phyloP scores from a whole-genome alignment of 495 filamentous ascomycete genomes.

The Tuber calosporum region DNA sequence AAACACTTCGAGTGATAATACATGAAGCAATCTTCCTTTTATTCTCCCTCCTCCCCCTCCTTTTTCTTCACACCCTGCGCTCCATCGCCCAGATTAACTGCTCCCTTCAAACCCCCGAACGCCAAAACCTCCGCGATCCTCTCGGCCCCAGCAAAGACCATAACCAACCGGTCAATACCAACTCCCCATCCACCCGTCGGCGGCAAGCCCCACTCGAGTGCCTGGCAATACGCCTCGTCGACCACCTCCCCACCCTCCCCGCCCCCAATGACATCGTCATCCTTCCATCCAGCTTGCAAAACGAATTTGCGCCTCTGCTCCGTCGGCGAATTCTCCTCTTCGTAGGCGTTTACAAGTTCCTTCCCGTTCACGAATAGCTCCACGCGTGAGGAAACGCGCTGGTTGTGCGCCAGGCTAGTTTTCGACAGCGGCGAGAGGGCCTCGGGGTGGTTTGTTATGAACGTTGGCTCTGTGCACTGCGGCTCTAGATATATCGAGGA shows the following conservation, averaged over 20 bases:
- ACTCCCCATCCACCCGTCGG: conserved; percentile 95
- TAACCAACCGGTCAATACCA: conserved; percentile 79
- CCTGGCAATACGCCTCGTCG: conserved; percentile 77
- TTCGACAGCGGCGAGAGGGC: conserved; percentile 89
- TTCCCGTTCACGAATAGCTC: conserved; percentile 77
- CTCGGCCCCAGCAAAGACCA: conserved; percentile 71
- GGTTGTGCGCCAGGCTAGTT: conserved; percentile 49
- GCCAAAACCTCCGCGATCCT: conserved; percentile 75
- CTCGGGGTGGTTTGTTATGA: conserved; percentile 85
- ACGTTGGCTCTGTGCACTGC: conserved; percentile 63
- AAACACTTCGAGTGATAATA: background rate
- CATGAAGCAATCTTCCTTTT: background rate
- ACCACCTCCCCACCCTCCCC: conserved; percentile 45
- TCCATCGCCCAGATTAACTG: conserved; percentile 35
- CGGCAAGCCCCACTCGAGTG: conserved; percentile 79
- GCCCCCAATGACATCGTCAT: conserved; percentile 28
- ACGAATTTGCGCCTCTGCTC: conserved; percentile 80
- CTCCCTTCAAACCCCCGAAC: conserved; percentile 69
- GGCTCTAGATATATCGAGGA: conserved; percentile 68
- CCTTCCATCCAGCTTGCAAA: conserved; percentile 47
- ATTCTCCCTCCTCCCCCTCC: conserved; percentile 11
- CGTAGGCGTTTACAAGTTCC: conserved; percentile 90
- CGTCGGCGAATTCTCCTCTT: conserved; percentile 91
- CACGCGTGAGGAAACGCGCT: conserved; percentile 62
- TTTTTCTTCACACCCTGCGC: conserved; percentile 14